phyloP scores from a whole-genome alignment of 257 asterid species.

The Przewalskia tangutica region DNA sequence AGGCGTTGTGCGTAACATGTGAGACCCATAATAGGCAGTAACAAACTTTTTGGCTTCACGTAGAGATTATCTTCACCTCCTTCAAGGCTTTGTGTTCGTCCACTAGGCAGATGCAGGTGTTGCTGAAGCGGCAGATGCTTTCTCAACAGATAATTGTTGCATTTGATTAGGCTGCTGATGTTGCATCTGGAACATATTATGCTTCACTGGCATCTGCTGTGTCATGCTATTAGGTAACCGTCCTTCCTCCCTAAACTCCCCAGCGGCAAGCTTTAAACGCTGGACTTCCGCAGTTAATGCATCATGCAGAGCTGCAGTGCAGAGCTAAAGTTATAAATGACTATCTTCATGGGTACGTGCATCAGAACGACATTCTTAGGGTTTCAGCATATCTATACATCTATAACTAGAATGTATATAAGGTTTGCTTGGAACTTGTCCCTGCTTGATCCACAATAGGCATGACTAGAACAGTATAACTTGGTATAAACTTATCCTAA shows the following conservation, averaged over 20 bases:
- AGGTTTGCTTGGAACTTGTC: too few species aligned
- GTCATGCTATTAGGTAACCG: constrained; percentile 20
- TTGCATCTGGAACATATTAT: constrained; percentile 38
- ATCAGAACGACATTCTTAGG: too few species aligned
- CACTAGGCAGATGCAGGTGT: constrained; percentile 38
- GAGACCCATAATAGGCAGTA: not conserved
- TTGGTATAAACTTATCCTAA: not conserved
- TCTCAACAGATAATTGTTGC: constrained; percentile 28
- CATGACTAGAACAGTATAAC: not conserved
- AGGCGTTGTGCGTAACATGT: not conserved
- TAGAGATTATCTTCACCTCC: not conserved
- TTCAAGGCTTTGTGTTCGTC: not conserved
- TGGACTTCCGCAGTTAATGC: constrained; percentile 63
- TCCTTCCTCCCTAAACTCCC: constrained; percentile 46
- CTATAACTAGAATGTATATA: not conserved
- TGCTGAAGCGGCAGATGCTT: constrained; percentile 25
- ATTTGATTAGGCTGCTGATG: constrained; percentile 34
- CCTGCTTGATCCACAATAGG: not conserved
- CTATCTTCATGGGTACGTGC: not conserved
- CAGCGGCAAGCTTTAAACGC: constrained; percentile 47
- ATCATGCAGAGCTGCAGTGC: constrained; percentile 58
- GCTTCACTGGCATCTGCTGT: constrained; percentile 41
- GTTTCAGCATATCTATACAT: not conserved
- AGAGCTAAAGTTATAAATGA: not conserved
- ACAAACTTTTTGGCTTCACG: not conserved